Evolutionary conservation across 1,284 basidiomycete species (phyloP), one percentile per base, ranked within the genome.

Genomic region (Neonothopanus nambi): DNA sequence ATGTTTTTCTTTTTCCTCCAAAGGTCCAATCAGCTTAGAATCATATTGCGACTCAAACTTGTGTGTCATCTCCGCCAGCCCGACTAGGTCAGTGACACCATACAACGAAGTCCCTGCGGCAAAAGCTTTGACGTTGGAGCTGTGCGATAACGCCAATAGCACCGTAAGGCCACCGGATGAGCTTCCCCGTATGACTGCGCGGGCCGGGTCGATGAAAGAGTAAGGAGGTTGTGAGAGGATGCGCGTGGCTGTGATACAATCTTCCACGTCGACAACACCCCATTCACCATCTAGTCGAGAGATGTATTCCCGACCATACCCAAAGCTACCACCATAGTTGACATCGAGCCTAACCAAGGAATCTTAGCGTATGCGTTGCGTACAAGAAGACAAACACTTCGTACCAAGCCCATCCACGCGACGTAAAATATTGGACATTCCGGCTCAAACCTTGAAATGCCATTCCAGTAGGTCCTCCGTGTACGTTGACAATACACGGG

Each of bases 281-380:
- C 87, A 91, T n/a, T 80, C 65, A 1, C 75, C 75, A 24, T 72
- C 70, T 5, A 91, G 75, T 8, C 84, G 77, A 41, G 83, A 73
- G 42, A 82, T 81, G 53, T 55, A 64, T 43, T 70, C 67, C 3
- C 83, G 75, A 0, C 86, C 87, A 59, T 84, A 86, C 0, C 84
- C 84, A 5, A 80, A 81, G 5, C 82, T 85, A 1, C 88, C 88
- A 5, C 85, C 77, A 59, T 87, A 89, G 62, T 89, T 85, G 15
- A 90, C 84, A 54, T 82, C 79, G 18, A 87, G 67, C 77, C 85
- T 86, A 38, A 23, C 41, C 23, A 15, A 26, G 28, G 43, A 33
- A 33, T 36, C 44, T 53, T 5, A 52, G 20, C 36, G 23, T 46
- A n/a, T 13, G 20, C 1, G 7, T 44, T 21, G 12, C 18, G 39